Evolutionary conservation across 2,329 filamentous ascomycete species (phyloP).

Genomic region (Penicillium thymicola): DNA sequence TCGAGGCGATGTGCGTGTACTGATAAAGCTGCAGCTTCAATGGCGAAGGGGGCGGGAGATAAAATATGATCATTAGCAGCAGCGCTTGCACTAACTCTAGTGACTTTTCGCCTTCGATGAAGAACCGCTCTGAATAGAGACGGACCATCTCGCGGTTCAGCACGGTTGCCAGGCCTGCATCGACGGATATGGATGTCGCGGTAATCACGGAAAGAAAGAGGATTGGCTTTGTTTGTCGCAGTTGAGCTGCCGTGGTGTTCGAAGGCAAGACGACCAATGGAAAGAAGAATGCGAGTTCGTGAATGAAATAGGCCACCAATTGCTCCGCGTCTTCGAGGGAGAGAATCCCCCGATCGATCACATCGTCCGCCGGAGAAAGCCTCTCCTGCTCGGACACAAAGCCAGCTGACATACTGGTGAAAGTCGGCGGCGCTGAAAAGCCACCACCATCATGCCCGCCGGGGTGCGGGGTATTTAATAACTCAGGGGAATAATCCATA

Average conservation of each 20-base stretch:
- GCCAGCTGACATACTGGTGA: slow-evolving; percentile 16
- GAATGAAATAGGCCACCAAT: slow-evolving; percentile 31
- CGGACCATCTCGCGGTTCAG: slow-evolving; percentile 51
- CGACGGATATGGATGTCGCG: slow-evolving; percentile 57
- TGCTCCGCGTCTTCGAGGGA: slow-evolving; percentile 32
- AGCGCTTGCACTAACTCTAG: slow-evolving; percentile 52
- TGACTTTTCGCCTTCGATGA: slow-evolving; percentile 51
- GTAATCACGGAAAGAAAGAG: slow-evolving; percentile 71
- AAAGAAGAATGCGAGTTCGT: slow-evolving; percentile 30
- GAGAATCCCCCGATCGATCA: slow-evolving; percentile 34
- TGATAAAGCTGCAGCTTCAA: slow-evolving; percentile 51
- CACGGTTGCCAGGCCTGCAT: slow-evolving; percentile 42
- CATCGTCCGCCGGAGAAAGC: slow-evolving; percentile 20
- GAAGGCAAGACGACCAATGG: slow-evolving; percentile 30
- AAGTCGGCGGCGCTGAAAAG: slow-evolving; percentile 20
- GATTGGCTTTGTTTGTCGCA: slow-evolving; percentile 52
- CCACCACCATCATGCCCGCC: slow-evolving; percentile 19
- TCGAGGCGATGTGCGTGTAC: slow-evolving; percentile 51
- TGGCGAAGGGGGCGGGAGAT: slow-evolving; percentile 49
- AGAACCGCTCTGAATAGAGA: slow-evolving; percentile 48
- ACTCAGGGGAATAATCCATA: slow-evolving; percentile 27
- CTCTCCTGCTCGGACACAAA: slow-evolving; percentile 17
- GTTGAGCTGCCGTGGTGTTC: slow-evolving; percentile 29
- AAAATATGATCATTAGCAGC: slow-evolving; percentile 50
- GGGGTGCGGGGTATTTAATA: slow-evolving; percentile 16